Evolutionary conservation across 2,329 filamentous ascomycete species (phyloP), one percentile per base, ranked within the genome.

Genomic region (Aspergillus sp.): DNA sequence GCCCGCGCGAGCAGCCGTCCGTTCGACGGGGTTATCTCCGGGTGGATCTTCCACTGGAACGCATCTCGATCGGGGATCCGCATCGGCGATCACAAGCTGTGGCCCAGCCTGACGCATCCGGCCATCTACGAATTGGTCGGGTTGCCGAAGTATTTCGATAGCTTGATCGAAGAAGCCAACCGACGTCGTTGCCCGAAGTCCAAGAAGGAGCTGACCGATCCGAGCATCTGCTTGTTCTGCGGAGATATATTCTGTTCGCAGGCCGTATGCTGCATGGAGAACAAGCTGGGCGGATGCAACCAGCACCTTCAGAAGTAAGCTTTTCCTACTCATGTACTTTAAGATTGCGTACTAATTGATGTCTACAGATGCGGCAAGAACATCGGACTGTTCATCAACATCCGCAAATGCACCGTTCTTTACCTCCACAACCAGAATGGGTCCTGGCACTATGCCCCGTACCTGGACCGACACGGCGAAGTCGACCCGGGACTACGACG

Each of bases 191-290:
- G 95, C 71, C 92, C 92, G 0, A 96, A 88, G 2, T 96, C 92
- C 1, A 92, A 92, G 65, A 96, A 95, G 73, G 94, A 97, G 67
- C 80, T 99, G 54, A 89, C 88, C 2, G 96, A 99, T 74, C 92
- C 95, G 0, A 91, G 90, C 64, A 86, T 99, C 42, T 99, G 95
- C 71, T 84, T 99, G 45, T 92, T 97, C 78, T 99, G 95, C 72
- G 94, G 95, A 36, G 92, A 93, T n/a, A 91, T 99, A 46, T 94
- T 97, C 76, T 99, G 95, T 77, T 92, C 90, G 10, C 95, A 99
- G 79, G 92, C 90, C 50, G 89, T 93, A 51, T 99, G 95, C 78
- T 99, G 95, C 74, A 86, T 91, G 71, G 68, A 73, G 31, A 87
- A 87, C 60, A 85, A 83, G 64, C 85, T 91, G 61, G 93, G 93